phyloP scores from a whole-genome alignment of 2,329 filamentous ascomycete species.

The Fusarium duplospermum region DNA sequence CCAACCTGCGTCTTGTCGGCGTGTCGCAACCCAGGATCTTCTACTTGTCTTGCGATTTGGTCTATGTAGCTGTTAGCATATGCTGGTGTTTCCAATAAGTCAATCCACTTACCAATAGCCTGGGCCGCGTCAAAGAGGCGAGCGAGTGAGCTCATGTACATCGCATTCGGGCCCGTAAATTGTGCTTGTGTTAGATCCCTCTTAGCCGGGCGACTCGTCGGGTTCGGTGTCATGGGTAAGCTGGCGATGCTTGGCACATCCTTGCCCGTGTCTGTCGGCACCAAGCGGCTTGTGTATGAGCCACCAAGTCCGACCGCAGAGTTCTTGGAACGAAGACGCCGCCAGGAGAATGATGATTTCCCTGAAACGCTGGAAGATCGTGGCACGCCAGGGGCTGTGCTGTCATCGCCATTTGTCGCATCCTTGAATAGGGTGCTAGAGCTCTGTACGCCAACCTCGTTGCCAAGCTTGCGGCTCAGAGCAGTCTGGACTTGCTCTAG shows the following conservation, averaged over 20 bases:
- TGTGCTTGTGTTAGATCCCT: slow-evolving; percentile 75
- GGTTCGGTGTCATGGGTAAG: slow-evolving; percentile 79
- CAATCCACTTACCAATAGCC: slow-evolving; percentile 77
- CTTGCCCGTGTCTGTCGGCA: slow-evolving; percentile 41
- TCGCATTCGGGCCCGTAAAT: slow-evolving; percentile 85
- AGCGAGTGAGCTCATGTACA: slow-evolving; percentile 92
- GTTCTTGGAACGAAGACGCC: slow-evolving; percentile 89
- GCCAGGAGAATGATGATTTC: slow-evolving; percentile 86
- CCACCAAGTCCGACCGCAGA: slow-evolving; percentile 72
- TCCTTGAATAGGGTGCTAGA: slow-evolving; percentile 81
- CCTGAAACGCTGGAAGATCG: slow-evolving; percentile 72
- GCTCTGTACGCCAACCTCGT: slow-evolving; percentile 87
- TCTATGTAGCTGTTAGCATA: slow-evolving; percentile 64
- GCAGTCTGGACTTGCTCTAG: slow-evolving; percentile 85
- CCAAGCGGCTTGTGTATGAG: slow-evolving; percentile 55
- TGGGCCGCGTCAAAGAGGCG: slow-evolving; percentile 93
- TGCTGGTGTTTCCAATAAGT: accelerated
- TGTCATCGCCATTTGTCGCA: slow-evolving; percentile 63
- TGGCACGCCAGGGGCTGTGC: slow-evolving; percentile 56
- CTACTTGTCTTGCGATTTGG: slow-evolving; percentile 95
- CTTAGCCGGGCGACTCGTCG: slow-evolving; percentile 76
- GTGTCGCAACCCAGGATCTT: slow-evolving; percentile 91
- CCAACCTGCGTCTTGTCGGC: slow-evolving; percentile 95
- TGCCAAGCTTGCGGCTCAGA: slow-evolving; percentile 87
- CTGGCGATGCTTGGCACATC: slow-evolving; percentile 70